Conservation (phyloP, 352 stramenopile species). For the Phytophthora quininea region DNA sequence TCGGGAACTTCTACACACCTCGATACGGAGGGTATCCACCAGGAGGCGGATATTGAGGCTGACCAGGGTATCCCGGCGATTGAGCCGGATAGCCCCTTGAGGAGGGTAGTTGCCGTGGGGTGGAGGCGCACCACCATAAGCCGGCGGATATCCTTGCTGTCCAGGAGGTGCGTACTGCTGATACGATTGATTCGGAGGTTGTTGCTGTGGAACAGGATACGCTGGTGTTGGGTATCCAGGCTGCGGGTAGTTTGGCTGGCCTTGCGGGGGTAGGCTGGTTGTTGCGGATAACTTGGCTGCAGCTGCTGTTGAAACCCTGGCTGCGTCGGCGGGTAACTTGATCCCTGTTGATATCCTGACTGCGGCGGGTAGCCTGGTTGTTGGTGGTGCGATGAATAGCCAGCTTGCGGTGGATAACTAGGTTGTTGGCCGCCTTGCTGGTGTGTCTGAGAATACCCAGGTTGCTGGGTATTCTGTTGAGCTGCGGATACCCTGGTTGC, state of each 20-base stretch:
- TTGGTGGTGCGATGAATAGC: slow-evolving; percentile 28
- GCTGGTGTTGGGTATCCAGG: background rate
- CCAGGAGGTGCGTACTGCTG: slow-evolving; percentile 29
- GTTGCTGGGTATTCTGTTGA: slow-evolving; percentile 10
- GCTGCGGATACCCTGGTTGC: slow-evolving; percentile 13
- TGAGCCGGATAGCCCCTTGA: slow-evolving; percentile 9
- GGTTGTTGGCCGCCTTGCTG: background rate
- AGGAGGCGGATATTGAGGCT: slow-evolving; percentile 21
- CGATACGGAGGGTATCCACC: slow-evolving; percentile 39
- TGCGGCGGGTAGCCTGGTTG: slow-evolving; percentile 23
- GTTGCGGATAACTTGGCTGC: slow-evolving; percentile 8
- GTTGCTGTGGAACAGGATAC: slow-evolving; percentile 3
- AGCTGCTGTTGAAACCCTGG: background rate
- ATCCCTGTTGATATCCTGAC: background rate
- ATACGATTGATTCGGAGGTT: slow-evolving; percentile 10
- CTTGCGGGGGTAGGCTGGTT: background rate
- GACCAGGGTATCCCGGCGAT: background rate
- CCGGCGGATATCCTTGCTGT: slow-evolving; percentile 1
- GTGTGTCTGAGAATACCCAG: background rate
- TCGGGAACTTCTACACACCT: slow-evolving; percentile 15
- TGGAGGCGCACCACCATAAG: slow-evolving; percentile 41
- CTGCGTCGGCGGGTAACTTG: slow-evolving; percentile 4
- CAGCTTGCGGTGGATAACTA: slow-evolving; percentile 11
- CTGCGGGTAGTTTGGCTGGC: background rate
- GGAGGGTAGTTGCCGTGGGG: slow-evolving; percentile 36